Evolutionary conservation across 768 basidiomycete genomes (phyloP), one percentile per base, ranked within the genome.

Genomic region (Boletus huronensis): DNA sequence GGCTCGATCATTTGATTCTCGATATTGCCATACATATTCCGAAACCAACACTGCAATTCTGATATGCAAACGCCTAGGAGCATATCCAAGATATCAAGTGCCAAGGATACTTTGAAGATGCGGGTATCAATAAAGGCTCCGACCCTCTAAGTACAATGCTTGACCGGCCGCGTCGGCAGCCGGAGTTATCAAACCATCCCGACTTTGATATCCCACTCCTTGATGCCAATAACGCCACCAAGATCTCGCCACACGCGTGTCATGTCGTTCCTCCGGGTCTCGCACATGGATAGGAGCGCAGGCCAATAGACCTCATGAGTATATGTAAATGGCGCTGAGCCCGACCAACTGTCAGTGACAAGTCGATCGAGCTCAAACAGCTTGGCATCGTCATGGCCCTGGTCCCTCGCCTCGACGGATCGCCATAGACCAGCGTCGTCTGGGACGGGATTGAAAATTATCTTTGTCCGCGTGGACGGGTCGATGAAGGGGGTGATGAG

Each of bases 401-500:
- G 58, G 28, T 66, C 64, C 23, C 65, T 52, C 0, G 57, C 58
- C 41, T 61, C 67, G 7, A 38, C 59, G 0, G 66, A 61, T 5
- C 67, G 57, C 65, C 70, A 71, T 1, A 71, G 50, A 5, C 69
- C 70, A 1, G n/a, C 19, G 3, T 47, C 50, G 39, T 66, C 66
- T 4, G 50, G 32, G 7, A 70, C 68, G 1, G 87, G 86, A 62
- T 90, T 90, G 70, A 91, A 89, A 53, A 83, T 79, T 69, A 90
- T 77, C 71, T 91, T 90, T 34, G 77, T 70, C 29, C 84, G 82
- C 1, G 91, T 93, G 53, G 90, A 69, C 3, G 92, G 90, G 70
- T 95, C 93, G 48, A 94, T 81, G 64, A 93, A 86, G 1, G 91
- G 88, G 59, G 74, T 80, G 63, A 93, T 84, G 60, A 91, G 69